Conservation (phyloP, 176 grass and related monocot species). For the Poa annua region DNA sequence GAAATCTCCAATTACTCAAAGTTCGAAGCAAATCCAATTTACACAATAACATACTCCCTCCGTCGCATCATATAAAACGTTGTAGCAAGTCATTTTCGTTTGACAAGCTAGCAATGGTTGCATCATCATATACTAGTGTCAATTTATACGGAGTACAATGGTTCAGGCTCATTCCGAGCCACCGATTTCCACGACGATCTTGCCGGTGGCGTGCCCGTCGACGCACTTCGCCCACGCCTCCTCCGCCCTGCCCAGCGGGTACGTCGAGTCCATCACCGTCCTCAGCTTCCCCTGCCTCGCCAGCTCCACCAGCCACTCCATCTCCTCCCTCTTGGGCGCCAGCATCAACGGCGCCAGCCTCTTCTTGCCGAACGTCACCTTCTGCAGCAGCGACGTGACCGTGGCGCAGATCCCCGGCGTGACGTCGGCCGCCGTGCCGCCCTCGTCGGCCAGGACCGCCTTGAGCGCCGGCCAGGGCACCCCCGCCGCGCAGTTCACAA, state of each 20-base stretch:
- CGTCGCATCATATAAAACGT: no score
- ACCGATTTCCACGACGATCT: constrained; percentile 76
- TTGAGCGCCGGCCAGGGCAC: constrained; percentile 60
- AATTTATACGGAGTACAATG: no score
- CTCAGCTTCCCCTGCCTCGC: constrained; percentile 63
- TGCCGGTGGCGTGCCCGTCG: constrained; percentile 72
- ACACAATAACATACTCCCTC: no score
- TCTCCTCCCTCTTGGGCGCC: constrained; percentile 58
- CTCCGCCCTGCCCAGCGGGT: constrained; percentile 54
- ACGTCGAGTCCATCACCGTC: constrained; percentile 63
- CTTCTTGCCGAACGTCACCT: constrained; percentile 67
- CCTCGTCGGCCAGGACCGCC: constrained; percentile 46
- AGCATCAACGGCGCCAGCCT: constrained; percentile 60
- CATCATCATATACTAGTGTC: no score
- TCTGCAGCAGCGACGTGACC: constrained; percentile 58
- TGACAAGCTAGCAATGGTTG: no score
- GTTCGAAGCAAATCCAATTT: no score
- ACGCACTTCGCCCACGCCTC: constrained; percentile 84
- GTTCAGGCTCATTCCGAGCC: constrained; percentile 4
- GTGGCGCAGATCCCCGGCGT: constrained; percentile 49
- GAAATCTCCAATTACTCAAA: no score
- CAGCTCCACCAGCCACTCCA: constrained; percentile 71
- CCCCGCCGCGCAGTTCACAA: constrained; percentile 67
- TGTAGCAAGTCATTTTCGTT: no score
- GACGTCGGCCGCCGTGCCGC: constrained; percentile 57